Evolutionary conservation across 2,329 filamentous ascomycete genomes (phyloP), one percentile per base, ranked within the genome.

Genomic region (Exophiala oligosperma): DNA sequence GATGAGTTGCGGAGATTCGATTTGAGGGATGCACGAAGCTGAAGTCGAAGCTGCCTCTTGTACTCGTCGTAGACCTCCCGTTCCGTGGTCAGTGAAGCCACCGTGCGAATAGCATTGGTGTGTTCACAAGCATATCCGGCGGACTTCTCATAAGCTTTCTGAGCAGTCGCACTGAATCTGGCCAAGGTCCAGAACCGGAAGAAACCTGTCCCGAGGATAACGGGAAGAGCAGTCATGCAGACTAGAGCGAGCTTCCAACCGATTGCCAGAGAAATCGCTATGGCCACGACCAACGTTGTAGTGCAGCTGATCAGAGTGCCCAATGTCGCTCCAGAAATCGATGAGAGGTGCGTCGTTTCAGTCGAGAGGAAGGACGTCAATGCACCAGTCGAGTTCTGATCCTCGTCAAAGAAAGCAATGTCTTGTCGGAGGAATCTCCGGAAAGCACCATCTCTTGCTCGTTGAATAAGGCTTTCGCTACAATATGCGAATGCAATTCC

Each of bases 111-210:
- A 5, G 92, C 90, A 1, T 91, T 92, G 32, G 95, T 96, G 44
- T 92, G 92, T 74, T 99, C 94, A 48, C 92, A 94, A 9, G 94
- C 94, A 70, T 89, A 96, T 56, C 87, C 88, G 6, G 93, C 93
- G 58, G 91, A 93, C 57, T 82, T 78, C 69, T 91, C 83, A 71
- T 97, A 92, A 3, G 91, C 87, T 64, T 81, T 80, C 78, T 94
- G 95, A 1, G 91, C 87, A 24, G 90, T 88, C 38, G 81, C 81
- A 75, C 90, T 89, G 77, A 91, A 96, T 64, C 85, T 83, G 1
- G 90, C 86, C 23, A 95, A 81, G 75, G 94, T 87, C 75, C 85
- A 92, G 76, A 97, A 95, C 2, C 92, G 86, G 74, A 92, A 87
- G 77, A 92, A 94, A n/a, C 92, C 90, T 69, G 90, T 94, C 4